Evolutionary conservation across 2,329 filamentous ascomycete genomes (phyloP), one percentile per base, ranked within the genome.

Genomic region (Phyllosticta citriasiana): DNA sequence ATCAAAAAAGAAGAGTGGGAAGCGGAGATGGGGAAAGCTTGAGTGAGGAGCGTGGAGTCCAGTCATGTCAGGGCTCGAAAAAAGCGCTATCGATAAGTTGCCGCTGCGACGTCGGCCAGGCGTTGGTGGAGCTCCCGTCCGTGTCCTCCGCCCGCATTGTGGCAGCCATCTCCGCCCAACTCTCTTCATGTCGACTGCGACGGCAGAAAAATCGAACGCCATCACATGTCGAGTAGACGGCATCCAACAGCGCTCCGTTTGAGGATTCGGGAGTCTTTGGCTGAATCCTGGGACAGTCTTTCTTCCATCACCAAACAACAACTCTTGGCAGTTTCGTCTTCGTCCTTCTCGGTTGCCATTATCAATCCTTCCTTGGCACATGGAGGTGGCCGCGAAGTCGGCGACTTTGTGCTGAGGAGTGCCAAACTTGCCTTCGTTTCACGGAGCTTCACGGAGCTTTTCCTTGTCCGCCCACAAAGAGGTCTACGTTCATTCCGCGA

Each of bases 61-160:
- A 51, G 33, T 14, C 33, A 52, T 25, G 26, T 25, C 27, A 50
- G 35, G n/a, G 25, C 26, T 57, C 40, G 55, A 55, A 55, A 55
- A 55, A 51, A 40, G 24, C 58, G 58, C 58, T 59, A 59, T 59
- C 57, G 57, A 59, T 59, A 59, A 19, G 27, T 54, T 7, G 25
- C 47, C 25, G 47, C 14, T 30, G 57, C 57, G 57, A 58, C 33
- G 50, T 58, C 57, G 33, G 33, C 33, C 10, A 33, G 10, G 19
- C 5, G 14, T 40, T 8, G 10, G 10, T 10, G 33, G 33, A 40
- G 33, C 10, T 10, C 19, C 19, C 2, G 19, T 22, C 19, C 19
- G 19, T 22, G 2, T 16, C 10, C 33, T 40, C 33, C 33, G 33
- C 33, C 33, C 33, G 33, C 33, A 12, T 40, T 40, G 10, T 40